Evolutionary conservation across 441 rosid genomes (phyloP).

Genomic region (Mallotus japonicus): DNA sequence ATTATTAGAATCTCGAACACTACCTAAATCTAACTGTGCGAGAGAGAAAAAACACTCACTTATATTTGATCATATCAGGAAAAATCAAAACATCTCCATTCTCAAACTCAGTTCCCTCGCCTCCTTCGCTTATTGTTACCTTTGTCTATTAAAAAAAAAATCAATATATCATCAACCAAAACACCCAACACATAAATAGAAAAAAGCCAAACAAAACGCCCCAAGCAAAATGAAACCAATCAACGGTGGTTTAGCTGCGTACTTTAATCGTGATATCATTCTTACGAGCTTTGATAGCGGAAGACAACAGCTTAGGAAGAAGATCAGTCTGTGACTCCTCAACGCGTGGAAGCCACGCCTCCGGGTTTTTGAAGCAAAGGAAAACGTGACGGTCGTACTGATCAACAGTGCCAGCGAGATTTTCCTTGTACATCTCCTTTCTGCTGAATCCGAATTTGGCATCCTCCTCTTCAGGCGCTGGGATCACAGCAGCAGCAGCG

Average conservation of each 20-base stretch:
- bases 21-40: too few species aligned
- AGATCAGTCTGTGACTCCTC: conserved; percentile 51
- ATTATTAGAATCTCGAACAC: too few species aligned
- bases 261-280: conserved; percentile 61
- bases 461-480: conserved; percentile 43
- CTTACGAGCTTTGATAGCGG: conserved; percentile 65
- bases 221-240: neutral
- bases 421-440: conserved; percentile 61
- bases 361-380: conserved; percentile 60
- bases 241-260: neutral
- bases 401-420: conserved; percentile 61
- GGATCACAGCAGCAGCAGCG: conserved; percentile 20
- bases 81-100: conserved; percentile 84
- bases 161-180: neutral
- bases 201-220: conserved; percentile 4
- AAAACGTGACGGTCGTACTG: conserved; percentile 78
- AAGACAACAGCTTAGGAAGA: conserved; percentile 61
- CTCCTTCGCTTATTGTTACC: conserved; percentile 67
- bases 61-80: conserved; percentile 90
- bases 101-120: conserved; percentile 45
- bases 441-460: conserved; percentile 66
- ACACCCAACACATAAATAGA: neutral
- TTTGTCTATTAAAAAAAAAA: conserved; percentile 43
- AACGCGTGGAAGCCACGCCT: conserved; percentile 64
- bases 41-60: conserved; percentile 39